Base-by-base conservation (phyloP, 2,329 filamentous ascomycete genomes). In the Xylaria sp. region DNA sequence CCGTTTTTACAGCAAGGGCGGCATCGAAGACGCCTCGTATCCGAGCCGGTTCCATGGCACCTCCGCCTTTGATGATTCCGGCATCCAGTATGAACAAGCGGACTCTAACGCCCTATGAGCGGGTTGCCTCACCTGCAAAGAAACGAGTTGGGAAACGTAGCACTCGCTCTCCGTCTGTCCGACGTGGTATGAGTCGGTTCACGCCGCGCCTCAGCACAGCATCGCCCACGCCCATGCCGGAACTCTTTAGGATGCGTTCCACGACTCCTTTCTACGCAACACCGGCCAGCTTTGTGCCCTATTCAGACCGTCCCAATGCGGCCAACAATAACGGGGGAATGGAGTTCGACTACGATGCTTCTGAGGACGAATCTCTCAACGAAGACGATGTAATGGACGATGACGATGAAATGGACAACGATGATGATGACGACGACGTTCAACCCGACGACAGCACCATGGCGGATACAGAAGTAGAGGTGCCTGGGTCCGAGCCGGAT, bases 221-320 rank as follows among this genome's bases (percentile, higher is more conserved):
- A 35, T 82, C 74, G 58, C 79, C 74, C 52, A 82, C 74, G 67
- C 76, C 78, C 3, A 71, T 74, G 62, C 75, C 74, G 3, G 68
- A 74, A 37, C 69, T 69, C 3, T 59, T 72, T 3, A 70, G 69
- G 4, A 59, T 71, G 57, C 73, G 79, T 37, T 72, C 72, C 11
- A 78, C 76, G 10, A 84, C 81, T 0, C 88, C 87, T 0, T 85
- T 85, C 64, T 92, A 92, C 68, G 87, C 88, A 2, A 92, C 89
- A 0, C 89, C 89, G 0, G 80, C 87, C 69, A 91, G 88, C 68
- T 87, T 85, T 62, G 82, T 78, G 2, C 79, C 83, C 0, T 71
- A 74, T 6, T 66, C 67, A 2, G 63, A 63, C 18, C 67, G 57
- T 5, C 69, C 71, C 10, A 69, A 70, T 13, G 67, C 70, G 52